Evolutionary conservation across 148 eudicot species (phyloP), one percentile per base, ranked within the genome.

Genomic region (Rheum nobile): DNA sequence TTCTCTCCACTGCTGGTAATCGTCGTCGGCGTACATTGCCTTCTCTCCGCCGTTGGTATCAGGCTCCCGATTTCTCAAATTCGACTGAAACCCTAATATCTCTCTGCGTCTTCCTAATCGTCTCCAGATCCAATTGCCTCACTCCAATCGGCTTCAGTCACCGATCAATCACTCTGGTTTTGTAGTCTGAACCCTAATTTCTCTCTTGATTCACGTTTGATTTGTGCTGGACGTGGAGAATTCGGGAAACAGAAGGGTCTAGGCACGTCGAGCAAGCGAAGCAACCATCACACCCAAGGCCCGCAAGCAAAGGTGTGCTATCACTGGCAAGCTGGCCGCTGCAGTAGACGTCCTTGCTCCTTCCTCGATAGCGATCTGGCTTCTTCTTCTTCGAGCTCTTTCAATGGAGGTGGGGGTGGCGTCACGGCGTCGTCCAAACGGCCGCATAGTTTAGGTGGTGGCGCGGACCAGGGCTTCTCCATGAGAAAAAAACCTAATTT

Each of bases 241-340:
- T n/a, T 76, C 72, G 41, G 94, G 99, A 32, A 88, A 82, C 48
- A 86, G 87, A 46, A 86, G 97, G 6, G 88, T 86, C 4, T 91
- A 14, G 88, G 89, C 4, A 84, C 81, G 13, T 80, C 87, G 19
- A 75, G 50, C 78, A 80, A 75, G 11, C 63, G 52, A 29, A 34
- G 59, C 8, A 26, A 68, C 50, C 75, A 59, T 41, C 63, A 57
- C 9, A 38, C 21, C 12, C 73, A 73, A n/a, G 75, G 74, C 29
- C 29, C 59, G 52, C 29, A 74, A 61, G 48, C 68, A 71, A 88
- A 84, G 72, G 99, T 96, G 0, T 96, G 99, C 42, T 85, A 16
- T 52, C 78, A 88, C 61, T 96, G 97, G 99, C 78, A 80, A 71
- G 88, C 87, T 35, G 99, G 97, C 6, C 84, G 88, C 71, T 96